phyloP scores from a whole-genome alignment of 2,329 filamentous ascomycete genomes.

The Metarhizium humberi region DNA sequence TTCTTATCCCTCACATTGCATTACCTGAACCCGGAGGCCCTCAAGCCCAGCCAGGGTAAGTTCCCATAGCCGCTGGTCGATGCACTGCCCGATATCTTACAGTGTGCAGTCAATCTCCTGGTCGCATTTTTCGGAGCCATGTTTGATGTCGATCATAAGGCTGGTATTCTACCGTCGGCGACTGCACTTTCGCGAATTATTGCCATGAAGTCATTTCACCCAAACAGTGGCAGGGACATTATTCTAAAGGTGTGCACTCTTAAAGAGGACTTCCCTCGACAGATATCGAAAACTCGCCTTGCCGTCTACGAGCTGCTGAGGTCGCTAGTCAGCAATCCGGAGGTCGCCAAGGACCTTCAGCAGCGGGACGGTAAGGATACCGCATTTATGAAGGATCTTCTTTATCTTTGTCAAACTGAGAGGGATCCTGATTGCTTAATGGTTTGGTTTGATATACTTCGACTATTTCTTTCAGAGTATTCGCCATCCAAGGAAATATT shows the following conservation, averaged over 20 bases:
- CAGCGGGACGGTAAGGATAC: conserved; percentile 31
- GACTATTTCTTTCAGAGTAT: conserved; percentile 35
- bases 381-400: conserved; percentile 38
- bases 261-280: conserved; percentile 47
- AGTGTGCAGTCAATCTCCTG: conserved; percentile 30
- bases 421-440: conserved; percentile 48
- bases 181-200: conserved; percentile 41
- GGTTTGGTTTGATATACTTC: conserved; percentile 45
- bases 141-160: conserved; percentile 50
- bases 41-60: conserved; percentile 42
- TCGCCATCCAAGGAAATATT: conserved; percentile 34
- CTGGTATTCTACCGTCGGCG: conserved; percentile 45
- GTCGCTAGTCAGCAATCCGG: conserved; percentile 31
- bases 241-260: conserved; percentile 39
- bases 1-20: conserved; percentile 46
- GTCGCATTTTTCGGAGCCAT: conserved; percentile 48
- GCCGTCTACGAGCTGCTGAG: conserved; percentile 42
- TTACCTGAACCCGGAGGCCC: conserved; percentile 32
- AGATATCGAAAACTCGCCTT: conserved; percentile 40
- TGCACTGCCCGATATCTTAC: neutral
- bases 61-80: neutral
- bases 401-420: conserved; percentile 44
- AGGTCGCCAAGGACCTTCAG: conserved; percentile 34
- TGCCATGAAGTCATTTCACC: conserved; percentile 41
- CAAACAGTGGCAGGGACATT: conserved; percentile 37